phyloP scores from a whole-genome alignment of 2,329 filamentous ascomycete genomes.

The Aspergillus sp. region DNA sequence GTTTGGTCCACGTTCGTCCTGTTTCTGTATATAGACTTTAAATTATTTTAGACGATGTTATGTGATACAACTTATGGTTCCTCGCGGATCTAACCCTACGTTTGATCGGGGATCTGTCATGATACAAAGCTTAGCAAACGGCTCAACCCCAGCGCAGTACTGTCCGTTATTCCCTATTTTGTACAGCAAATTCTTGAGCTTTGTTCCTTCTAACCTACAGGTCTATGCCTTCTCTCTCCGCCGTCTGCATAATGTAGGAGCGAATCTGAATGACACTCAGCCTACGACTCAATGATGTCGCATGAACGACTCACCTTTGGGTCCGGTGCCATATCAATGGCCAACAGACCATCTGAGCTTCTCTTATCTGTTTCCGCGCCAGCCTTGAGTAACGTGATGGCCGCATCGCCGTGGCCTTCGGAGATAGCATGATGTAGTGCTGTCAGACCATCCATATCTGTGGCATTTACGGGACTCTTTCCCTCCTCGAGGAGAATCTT shows the following conservation, averaged over 20 bases:
- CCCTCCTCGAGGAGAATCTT: constrained; percentile 72
- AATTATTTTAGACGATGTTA: constrained; percentile 5
- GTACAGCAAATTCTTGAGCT: too few relatives aligned
- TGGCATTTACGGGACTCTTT: constrained; percentile 77
- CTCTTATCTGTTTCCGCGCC: constrained; percentile 80
- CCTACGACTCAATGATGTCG: not conserved
- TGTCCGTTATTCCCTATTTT: too few relatives aligned
- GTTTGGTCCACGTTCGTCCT: too few relatives aligned
- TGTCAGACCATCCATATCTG: constrained; percentile 79
- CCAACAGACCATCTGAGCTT: constrained; percentile 67
- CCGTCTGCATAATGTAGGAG: constrained; percentile 72
- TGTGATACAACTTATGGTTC: constrained; percentile 8
- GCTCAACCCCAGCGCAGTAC: too few relatives aligned
- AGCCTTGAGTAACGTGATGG: constrained; percentile 75
- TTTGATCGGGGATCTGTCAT: too few relatives aligned
- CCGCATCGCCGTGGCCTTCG: constrained; percentile 71
- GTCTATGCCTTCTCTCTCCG: constrained; percentile 82
- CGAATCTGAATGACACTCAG: constrained; percentile 55
- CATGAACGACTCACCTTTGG: constrained; percentile 60
- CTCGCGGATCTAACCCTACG: too few relatives aligned
- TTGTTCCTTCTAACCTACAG: constrained; percentile 26
- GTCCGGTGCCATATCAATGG: constrained; percentile 84
- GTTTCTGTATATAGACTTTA: constrained; percentile 11
- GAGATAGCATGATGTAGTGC: constrained; percentile 75
- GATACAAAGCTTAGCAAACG: too few relatives aligned